Conservation (phyloP, 1,139 yeast genomes). For the Nakaseomyces delphensis region DNA sequence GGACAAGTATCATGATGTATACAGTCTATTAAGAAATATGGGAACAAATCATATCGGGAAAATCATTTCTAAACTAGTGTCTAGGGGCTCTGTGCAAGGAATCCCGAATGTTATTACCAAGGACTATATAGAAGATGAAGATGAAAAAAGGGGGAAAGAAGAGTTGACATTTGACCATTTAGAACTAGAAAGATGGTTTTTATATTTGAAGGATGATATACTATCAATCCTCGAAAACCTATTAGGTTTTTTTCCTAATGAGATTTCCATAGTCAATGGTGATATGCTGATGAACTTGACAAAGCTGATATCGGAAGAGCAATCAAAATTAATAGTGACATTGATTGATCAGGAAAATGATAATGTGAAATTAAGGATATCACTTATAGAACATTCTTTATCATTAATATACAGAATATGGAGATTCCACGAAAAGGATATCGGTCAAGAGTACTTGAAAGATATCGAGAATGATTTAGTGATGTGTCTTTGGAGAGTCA, state of each 20-base stretch:
- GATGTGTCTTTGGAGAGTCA: slow-evolving; percentile 25
- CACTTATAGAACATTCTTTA: slow-evolving; percentile 20
- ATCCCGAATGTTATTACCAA: slow-evolving; percentile 26
- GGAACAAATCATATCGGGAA: slow-evolving; percentile 22
- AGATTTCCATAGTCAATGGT: slow-evolving; percentile 14
- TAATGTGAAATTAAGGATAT: slow-evolving; percentile 17
- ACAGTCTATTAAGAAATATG: slow-evolving; percentile 24
- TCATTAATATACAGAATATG: slow-evolving; percentile 22
- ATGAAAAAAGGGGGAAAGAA: slow-evolving; percentile 6
- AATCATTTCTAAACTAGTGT: slow-evolving; percentile 20
- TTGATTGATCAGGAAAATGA: slow-evolving; percentile 22
- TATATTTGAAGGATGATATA: slow-evolving; percentile 21
- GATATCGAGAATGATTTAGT: slow-evolving; percentile 24
- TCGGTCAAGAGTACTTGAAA: slow-evolving; percentile 17
- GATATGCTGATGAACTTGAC: slow-evolving; percentile 22
- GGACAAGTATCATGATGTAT: slow-evolving; percentile 17
- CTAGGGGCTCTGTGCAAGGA: slow-evolving; percentile 17
- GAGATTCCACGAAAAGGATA: slow-evolving; percentile 16
- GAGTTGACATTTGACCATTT: slow-evolving; percentile 9
- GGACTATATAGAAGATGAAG: slow-evolving; percentile 15
- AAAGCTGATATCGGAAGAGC: slow-evolving; percentile 22
- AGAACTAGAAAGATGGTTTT: slow-evolving; percentile 22
- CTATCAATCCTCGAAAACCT: slow-evolving; percentile 23
- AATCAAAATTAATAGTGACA: slow-evolving; percentile 20
- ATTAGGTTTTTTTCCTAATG: slow-evolving; percentile 15